A percentile compares a stretch with the other conserved stretches of the same genome.
Conservation (phyloP, 2,329 filamentous ascomycete species). For the Lomentospora prolificans region DNA sequence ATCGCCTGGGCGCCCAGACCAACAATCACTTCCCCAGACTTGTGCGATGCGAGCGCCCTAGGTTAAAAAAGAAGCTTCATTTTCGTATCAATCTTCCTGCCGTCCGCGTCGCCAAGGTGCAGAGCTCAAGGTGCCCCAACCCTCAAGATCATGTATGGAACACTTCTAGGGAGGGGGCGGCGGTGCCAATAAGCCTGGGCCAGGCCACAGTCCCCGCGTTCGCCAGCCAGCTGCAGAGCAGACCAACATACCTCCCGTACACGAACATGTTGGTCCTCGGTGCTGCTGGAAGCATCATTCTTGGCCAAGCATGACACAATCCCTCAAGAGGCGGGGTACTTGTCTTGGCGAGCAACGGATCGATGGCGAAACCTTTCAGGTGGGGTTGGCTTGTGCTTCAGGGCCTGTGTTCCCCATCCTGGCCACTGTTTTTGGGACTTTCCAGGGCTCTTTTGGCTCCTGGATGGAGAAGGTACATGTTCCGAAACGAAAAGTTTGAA, state of each 20-base stretch:
- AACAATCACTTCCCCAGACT: neutral
- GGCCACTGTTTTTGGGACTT: neutral
- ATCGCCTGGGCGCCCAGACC: neutral
- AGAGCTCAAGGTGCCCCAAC: too few relatives aligned
- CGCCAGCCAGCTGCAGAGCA: too few relatives aligned
- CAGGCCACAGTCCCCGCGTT: too few relatives aligned
- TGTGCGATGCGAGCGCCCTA: neutral
- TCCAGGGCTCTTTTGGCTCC: neutral
- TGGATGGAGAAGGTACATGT: too few relatives aligned
- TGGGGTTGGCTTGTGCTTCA: neutral
- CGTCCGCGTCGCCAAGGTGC: neutral
- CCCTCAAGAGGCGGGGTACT: neutral
- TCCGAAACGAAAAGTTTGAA: too few relatives aligned
- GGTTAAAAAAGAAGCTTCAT: neutral
- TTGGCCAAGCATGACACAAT: neutral
- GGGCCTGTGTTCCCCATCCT: neutral
- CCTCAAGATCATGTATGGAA: neutral
- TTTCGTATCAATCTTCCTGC: neutral
- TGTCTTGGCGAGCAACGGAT: neutral
- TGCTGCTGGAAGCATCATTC: neutral
- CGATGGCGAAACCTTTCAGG: neutral
- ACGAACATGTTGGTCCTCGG: neutral
- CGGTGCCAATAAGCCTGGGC: neutral
- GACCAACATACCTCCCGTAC: neutral
- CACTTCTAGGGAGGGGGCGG: neutral